Base-by-base conservation (phyloP, 306 rosid genomes). In the Calophaca sinica region DNA sequence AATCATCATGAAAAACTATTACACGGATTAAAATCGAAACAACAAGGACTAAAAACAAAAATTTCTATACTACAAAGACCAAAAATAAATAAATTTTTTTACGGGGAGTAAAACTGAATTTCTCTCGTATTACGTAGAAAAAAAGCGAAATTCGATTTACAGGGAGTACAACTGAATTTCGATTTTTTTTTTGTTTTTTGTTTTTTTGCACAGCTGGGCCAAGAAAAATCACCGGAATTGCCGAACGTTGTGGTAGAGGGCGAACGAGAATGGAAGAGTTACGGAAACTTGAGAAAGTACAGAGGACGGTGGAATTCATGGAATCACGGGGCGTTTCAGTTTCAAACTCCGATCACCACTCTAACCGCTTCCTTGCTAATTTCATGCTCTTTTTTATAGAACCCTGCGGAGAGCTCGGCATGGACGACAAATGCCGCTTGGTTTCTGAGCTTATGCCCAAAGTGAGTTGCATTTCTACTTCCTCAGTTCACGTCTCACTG, bases 321-420 rank as follows among this genome's bases (percentile, higher is more conserved):
- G 87, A 86, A 26, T 81, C 88, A 2, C 76, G 74, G 0, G 81
- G 84, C 38, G 29, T 88, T 48, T 52, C 75, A 3, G 48, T 70
- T 15, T 64, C 80, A 14, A 14, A 67, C 45, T 64, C 77, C 44
- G 52, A 70, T 77, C 70, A 63, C 49, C 52, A 80, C 48, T 59
- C 83, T 6, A 82, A 73, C 65, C 89, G 87, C 66, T 87, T 91
- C 78, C 68, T 89, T 42, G 79, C 89, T 68, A 89, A 83, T 81
- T 72, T 91, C 86, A 54, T 88, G 72, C 74, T 84, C 75, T 76
- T 91, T 28, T 26, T 89, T 62, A 68, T 80, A 15, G 82, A 91
- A 87, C 98, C 94, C 4, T 84, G 89, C 77, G 93, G 93, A 61
- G 86, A 80, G 29, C 89, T 93, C 49, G 86, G 55, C 74, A 71